A percentile compares a stretch with the other conserved stretches of the same genome.
Conservation (phyloP, 352 stramenopile genomes). For the Pythium insidiosum region DNA sequence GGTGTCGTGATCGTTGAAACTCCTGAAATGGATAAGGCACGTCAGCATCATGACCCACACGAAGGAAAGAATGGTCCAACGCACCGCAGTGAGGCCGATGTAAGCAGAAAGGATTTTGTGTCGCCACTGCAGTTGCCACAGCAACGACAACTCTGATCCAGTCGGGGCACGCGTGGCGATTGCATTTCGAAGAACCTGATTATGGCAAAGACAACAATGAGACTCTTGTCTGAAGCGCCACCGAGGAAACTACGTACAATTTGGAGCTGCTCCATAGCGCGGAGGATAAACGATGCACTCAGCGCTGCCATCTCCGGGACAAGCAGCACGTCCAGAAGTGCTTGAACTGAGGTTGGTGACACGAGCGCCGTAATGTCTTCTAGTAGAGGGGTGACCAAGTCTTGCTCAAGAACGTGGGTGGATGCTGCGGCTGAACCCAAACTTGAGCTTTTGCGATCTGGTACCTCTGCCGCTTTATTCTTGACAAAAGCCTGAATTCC, state of each 20-base stretch:
- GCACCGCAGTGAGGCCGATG: constrained; percentile 44
- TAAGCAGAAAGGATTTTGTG: constrained; percentile 53
- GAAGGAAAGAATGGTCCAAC: no score
- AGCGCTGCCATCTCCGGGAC: constrained; percentile 50
- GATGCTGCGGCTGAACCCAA: no score
- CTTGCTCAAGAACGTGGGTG: constrained; percentile 54
- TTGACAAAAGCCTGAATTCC: constrained; percentile 65
- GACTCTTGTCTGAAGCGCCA: no score
- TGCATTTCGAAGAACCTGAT: constrained; percentile 41
- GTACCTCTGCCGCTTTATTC: no score
- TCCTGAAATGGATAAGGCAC: no score
- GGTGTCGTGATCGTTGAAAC: constrained; percentile 4
- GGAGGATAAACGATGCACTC: constrained; percentile 47
- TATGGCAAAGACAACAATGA: no score
- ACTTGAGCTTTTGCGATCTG: no score
- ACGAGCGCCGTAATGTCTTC: constrained; percentile 57
- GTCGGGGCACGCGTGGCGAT: constrained; percentile 53
- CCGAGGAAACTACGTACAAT: constrained; percentile 15
- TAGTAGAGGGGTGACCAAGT: constrained; percentile 39
- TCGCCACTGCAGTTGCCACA: constrained; percentile 66
- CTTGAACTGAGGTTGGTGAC: constrained; percentile 56
- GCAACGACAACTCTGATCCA: constrained; percentile 43
- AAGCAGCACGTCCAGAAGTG: constrained; percentile 64
- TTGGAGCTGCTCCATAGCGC: constrained; percentile 53
- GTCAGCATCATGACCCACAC: no score